Evolutionary conservation across 2,329 filamentous ascomycete species (phyloP), one percentile per base, ranked within the genome.

Genomic region (Hymenoscyphus fraxineus): DNA sequence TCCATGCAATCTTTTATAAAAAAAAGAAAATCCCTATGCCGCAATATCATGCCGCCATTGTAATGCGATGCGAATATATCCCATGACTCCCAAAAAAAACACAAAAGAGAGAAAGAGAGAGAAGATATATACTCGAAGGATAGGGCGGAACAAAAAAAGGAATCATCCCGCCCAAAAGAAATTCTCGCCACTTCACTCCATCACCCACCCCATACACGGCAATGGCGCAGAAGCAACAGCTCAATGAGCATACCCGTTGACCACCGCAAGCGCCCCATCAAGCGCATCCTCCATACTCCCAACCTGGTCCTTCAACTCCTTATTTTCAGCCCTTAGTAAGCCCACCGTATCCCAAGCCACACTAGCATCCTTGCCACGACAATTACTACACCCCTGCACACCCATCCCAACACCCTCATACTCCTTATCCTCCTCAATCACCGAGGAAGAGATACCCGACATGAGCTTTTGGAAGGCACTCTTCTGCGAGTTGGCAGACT

Each of bases 281-380:
- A 89, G 82, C 3, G 81, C 85, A 2, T 77, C 79, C 76, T 89
- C 86, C 2, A 89, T 74, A 68, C 85, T 79, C 19, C 81, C 80
- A 3, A 89, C 84, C 22, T 85, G 77, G 47, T 80, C 78, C 77
- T 89, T 89, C 59, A 89, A 74, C 9, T 81, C 80, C 70, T 79
- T 82, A 69, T 89, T 89, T 78, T 89, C 87, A 58, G 85, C 83
- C 47, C 84, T 79, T 65, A 89, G 75, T 58, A 88, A 67, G 61
- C 81, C 80, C n/a, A 87, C 86, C 3, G 86, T 87, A 71, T 88
- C 82, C 86, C 86, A 89, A 4, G 86, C 86, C 44, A 85, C 79
- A 67, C 83, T 85, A 13, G 83, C 79, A 61, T 85, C 82, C 69
- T 82, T 81, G 13, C 86, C 85, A 61, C 80, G 75, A 73, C 87